Conservation (phyloP, 164 flowering plant genomes). For the Platanus orientalis region DNA sequence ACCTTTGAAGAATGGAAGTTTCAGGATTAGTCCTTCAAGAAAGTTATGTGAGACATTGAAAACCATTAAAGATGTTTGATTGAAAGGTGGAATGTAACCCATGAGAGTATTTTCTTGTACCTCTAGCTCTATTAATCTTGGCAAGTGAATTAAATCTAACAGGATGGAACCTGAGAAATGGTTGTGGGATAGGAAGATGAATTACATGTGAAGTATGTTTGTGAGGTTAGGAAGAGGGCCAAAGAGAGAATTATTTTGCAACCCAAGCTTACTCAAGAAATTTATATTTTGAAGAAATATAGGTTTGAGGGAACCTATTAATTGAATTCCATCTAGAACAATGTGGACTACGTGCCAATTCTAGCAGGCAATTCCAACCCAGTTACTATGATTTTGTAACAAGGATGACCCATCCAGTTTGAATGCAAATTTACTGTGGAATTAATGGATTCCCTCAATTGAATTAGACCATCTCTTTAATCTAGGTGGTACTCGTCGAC, state of each 20-base stretch:
- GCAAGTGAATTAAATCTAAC: conserved; percentile 20
- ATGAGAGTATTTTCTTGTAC: conserved; percentile 34
- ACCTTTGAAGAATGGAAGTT: conserved; percentile 35
- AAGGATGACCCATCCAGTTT: conserved; percentile 51
- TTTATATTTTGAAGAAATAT: conserved; percentile 29
- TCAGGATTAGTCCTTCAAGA: conserved; percentile 36
- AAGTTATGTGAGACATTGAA: conserved; percentile 48
- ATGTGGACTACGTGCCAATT: conserved; percentile 31
- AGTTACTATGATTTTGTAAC: conserved; percentile 27
- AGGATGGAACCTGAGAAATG: conserved; percentile 42
- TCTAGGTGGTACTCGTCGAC: conserved; percentile 18
- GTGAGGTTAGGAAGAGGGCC: conserved; percentile 43
- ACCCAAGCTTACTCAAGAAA: conserved; percentile 30
- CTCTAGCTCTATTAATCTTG: conserved; percentile 25
- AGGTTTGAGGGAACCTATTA: conserved; percentile 39
- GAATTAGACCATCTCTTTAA: conserved; percentile 37
- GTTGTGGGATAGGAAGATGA: conserved; percentile 33
- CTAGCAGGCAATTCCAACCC: conserved; percentile 43
- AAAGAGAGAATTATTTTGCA: conserved; percentile 36
- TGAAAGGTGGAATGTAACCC: conserved; percentile 47
- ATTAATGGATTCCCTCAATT: conserved; percentile 30
- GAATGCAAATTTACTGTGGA: conserved; percentile 27
- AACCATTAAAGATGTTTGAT: conserved; percentile 23
- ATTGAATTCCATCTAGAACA: conserved; percentile 30
- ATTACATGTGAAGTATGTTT: conserved; percentile 21